Evolutionary conservation across 192 early-diverging fungal species (phyloP).

Genomic region (Tieghemiomyces parasiticus): DNA sequence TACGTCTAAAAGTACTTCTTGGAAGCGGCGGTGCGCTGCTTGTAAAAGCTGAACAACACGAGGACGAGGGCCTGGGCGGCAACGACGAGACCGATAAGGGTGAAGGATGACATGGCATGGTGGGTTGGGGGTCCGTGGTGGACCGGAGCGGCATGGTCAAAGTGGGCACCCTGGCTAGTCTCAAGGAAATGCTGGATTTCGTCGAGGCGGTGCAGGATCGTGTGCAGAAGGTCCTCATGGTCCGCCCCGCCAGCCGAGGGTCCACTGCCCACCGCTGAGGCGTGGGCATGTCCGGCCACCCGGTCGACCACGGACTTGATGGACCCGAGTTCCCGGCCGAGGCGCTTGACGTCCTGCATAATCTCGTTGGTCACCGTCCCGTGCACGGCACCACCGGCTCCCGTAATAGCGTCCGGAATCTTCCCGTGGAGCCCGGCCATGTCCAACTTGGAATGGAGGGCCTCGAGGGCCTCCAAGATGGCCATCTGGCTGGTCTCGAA

Average conservation of each 20-base stretch:
- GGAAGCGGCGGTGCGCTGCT: neutral
- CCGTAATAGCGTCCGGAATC: neutral
- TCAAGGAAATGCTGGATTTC: neutral
- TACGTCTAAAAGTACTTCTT: conserved; percentile 12
- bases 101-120: neutral
- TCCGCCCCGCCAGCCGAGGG: neutral
- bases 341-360: neutral
- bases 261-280: neutral
- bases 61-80: conserved; percentile 6
- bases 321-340: neutral
- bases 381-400: neutral
- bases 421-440: conserved; percentile 1
- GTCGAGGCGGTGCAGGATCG: neutral
- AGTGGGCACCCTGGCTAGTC: neutral
- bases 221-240: neutral
- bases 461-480: conserved; percentile 9
- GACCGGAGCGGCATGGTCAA: neutral
- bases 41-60: conserved; percentile 2
- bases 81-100: neutral
- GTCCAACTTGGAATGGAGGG: conserved; percentile 8
- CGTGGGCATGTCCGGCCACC: neutral
- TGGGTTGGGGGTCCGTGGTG: neutral
- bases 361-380: neutral
- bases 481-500: neutral
- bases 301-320: conserved; percentile 9